Evolutionary conservation across 331 rosid genomes (phyloP).

Genomic region (Acacia concinna): DNA sequence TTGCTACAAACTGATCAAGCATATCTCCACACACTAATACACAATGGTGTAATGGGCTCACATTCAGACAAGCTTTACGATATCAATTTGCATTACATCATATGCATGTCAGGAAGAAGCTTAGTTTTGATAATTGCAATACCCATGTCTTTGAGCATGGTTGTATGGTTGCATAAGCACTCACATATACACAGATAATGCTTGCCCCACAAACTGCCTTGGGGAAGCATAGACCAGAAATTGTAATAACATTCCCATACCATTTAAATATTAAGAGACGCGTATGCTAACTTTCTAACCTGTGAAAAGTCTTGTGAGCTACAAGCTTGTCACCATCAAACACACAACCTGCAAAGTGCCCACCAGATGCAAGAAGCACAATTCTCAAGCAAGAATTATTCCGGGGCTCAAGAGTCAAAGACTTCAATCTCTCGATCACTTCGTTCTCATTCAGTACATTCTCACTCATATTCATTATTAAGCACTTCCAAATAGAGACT

Average conservation of each 20-base stretch:
- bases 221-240: background rate
- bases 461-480: conserved; percentile 63
- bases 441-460: conserved; percentile 45
- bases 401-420: conserved; percentile 59
- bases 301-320: conserved; percentile 95
- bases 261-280: background rate
- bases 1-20: background rate
- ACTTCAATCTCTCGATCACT: conserved; percentile 59
- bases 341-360: conserved; percentile 93
- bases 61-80: conserved; percentile 5
- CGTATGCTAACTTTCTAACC: conserved; percentile 48
- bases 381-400: conserved; percentile 64
- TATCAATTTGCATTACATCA: conserved; percentile 21
- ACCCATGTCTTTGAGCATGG: background rate
- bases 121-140: background rate
- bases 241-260: background rate
- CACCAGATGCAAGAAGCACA: conserved; percentile 86
- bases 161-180: background rate
- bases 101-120: background rate
- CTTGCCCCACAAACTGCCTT: background rate
- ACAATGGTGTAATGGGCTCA: background rate
- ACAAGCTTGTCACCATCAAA: conserved; percentile 75
- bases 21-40: background rate
- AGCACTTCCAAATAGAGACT: conserved; percentile 81
- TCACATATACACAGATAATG: conserved; percentile 1